Conservation (phyloP, 1,284 basidiomycete genomes). For the Caloboletus firmus region DNA sequence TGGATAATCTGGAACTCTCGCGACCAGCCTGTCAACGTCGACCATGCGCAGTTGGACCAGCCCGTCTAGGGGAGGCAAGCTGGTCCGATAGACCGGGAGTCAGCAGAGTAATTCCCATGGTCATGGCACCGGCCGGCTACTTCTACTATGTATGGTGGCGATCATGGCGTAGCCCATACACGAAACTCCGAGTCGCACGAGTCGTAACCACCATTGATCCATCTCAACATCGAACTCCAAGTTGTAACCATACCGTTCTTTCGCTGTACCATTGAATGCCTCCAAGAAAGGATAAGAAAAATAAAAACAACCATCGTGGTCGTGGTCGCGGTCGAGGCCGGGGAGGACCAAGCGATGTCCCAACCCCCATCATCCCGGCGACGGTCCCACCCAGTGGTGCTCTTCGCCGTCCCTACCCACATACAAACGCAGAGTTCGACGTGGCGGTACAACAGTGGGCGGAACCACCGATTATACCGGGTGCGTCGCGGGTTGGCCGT, state of each 20-base stretch:
- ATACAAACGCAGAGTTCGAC: conserved; percentile 21
- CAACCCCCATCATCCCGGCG: not conserved
- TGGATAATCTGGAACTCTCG: too few relatives aligned
- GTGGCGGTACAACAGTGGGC: conserved; percentile 23
- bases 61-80: too few relatives aligned
- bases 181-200: too few relatives aligned
- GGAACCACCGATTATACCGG: not conserved
- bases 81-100: too few relatives aligned
- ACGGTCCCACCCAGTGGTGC: not conserved
- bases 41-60: too few relatives aligned
- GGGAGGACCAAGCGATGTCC: conserved; percentile 1
- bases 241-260: not conserved
- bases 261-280: conserved; percentile 18
- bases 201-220: not conserved
- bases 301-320: conserved; percentile 11
- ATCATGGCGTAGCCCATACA: too few relatives aligned
- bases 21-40: too few relatives aligned
- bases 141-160: too few relatives aligned
- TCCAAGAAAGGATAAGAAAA: conserved; percentile 2
- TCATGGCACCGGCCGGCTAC: too few relatives aligned
- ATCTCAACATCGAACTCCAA: not conserved
- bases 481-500: conserved; percentile 20
- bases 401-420: conserved; percentile 7
- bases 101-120: too few relatives aligned
- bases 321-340: conserved; percentile 14